Conservation (phyloP, 139 green algal genomes). For the Micractinium sp. region DNA sequence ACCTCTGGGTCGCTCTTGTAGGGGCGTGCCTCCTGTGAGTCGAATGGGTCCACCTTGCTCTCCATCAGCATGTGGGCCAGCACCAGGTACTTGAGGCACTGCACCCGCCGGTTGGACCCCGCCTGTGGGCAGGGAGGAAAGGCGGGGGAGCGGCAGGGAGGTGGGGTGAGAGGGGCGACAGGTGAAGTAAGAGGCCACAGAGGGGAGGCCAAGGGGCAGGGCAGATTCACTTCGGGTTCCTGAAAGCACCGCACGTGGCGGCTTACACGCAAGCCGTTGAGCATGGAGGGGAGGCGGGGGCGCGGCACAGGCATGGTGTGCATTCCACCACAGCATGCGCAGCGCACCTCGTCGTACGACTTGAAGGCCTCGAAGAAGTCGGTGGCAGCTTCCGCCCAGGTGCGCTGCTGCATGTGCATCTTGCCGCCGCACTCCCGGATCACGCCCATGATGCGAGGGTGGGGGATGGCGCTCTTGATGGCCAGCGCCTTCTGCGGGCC, state of each 20-base stretch:
- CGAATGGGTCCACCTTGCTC: conserved; percentile 95
- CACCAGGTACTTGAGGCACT: conserved; percentile 99
- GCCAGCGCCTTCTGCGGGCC: conserved; percentile 65
- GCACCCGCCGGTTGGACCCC: conserved; percentile 70
- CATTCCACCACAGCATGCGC: too few relatives aligned
- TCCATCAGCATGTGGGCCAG: conserved; percentile 99
- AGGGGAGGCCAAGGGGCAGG: not conserved
- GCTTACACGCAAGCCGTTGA: too few relatives aligned
- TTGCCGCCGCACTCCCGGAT: conserved; percentile 98
- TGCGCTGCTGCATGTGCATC: conserved; percentile 96
- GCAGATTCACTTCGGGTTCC: too few relatives aligned
- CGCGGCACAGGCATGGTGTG: too few relatives aligned
- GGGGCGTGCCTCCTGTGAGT: conserved; percentile 91
- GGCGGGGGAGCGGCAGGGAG: not conserved
- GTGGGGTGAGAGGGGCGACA: not conserved
- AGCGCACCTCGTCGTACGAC: conserved; percentile 93
- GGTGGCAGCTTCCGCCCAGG: conserved; percentile 90
- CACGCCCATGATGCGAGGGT: conserved; percentile 97
- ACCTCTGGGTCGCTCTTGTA: conserved; percentile 83
- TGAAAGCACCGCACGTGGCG: too few relatives aligned
- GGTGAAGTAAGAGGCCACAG: not conserved
- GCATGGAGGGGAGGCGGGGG: too few relatives aligned
- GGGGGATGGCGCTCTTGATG: conserved; percentile 95
- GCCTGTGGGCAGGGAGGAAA: not conserved
- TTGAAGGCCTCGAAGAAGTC: conserved; percentile 99